phyloP scores from a whole-genome alignment of 1,284 basidiomycete species.

The Rugosomyces carneus region DNA sequence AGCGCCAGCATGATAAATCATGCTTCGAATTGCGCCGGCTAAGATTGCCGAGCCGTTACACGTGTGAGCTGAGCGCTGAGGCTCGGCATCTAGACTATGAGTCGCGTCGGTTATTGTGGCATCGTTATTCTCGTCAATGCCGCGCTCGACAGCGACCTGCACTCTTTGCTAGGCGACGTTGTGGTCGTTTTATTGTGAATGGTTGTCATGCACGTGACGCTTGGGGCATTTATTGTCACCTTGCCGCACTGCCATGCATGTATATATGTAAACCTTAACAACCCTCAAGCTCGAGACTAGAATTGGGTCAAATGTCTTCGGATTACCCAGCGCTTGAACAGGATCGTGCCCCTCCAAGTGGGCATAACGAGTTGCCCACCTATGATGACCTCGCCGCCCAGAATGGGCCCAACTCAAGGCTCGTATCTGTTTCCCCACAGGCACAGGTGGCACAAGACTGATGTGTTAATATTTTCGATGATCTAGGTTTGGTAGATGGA shows the following conservation, averaged over 20 bases:
- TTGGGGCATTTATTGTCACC: background rate
- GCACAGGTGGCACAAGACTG: background rate
- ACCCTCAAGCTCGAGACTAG: background rate
- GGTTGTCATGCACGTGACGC: slow-evolving; percentile 1
- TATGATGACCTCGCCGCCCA: slow-evolving; percentile 71
- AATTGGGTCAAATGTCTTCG: slow-evolving; percentile 9
- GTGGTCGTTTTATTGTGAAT: too few relatives aligned
- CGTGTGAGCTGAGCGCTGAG: too few relatives aligned
- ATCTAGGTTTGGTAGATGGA: slow-evolving; percentile 73
- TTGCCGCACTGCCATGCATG: background rate
- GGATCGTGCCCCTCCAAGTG: slow-evolving; percentile 38
- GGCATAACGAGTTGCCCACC: slow-evolving; percentile 59
- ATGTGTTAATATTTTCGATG: slow-evolving; percentile 9
- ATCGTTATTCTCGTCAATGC: too few relatives aligned
- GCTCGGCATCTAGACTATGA: too few relatives aligned
- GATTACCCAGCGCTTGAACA: slow-evolving; percentile 39
- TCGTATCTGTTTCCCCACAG: slow-evolving; percentile 12
- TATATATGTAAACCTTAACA: background rate
- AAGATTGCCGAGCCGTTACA: too few relatives aligned
- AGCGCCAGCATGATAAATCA: too few relatives aligned
- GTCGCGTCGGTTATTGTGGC: too few relatives aligned
- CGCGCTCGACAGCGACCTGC: too few relatives aligned
- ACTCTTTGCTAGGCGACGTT: too few relatives aligned
- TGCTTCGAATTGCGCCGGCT: too few relatives aligned
- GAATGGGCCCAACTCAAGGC: slow-evolving; percentile 74